Evolutionary conservation across 257 asterid genomes (phyloP), one percentile per base, ranked within the genome.

Genomic region (Nicotiana knightiana): DNA sequence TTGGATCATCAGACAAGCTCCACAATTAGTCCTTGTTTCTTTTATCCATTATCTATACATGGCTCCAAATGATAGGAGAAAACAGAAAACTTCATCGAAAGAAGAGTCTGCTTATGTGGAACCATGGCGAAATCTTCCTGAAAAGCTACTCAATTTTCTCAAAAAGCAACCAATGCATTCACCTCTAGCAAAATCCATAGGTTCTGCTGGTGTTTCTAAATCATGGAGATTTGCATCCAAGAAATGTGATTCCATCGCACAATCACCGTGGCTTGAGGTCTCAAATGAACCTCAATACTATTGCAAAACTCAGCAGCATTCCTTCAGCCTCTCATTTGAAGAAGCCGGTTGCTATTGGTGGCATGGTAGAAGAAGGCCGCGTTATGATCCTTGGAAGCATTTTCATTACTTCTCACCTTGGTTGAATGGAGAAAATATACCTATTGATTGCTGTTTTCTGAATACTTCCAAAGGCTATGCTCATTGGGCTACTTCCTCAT

Each of bases 191-290:
- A 16, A 58, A 18, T 57, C 32, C 55, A 16, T 78, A 11, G n/a
- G 82, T 58, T 6, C 82, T 78, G 82, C 82, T 33, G 82, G 70
- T 58, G 39, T 78, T 62, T 10, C 82, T 12, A 78, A 78, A 78
- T 78, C 82, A 18, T 78, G 82, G 58, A 78, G 21, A 59, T 57
- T 10, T 1, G 63, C 12, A 8, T 37, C 89, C 2, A 67, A 21
- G 28, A 80, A 68, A 58, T 84, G 88, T 84, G 53, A 43, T 79
- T 11, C 80, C 7, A 32, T 37, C 4, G 80, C 32, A 17, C 64
- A 68, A 24, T 35, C 82, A 55, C 82, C 43, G 2, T 59, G 63
- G 81, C 89, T 85, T 39, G 82, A 85, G 18, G 85, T 89, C 13
- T 77, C 84, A 0, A 81, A 24, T 9, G 37, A 62, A 55, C 28